Evolutionary conservation across 164 flowering plant species (phyloP).

Genomic region (Magnolia kwangsiensis): DNA sequence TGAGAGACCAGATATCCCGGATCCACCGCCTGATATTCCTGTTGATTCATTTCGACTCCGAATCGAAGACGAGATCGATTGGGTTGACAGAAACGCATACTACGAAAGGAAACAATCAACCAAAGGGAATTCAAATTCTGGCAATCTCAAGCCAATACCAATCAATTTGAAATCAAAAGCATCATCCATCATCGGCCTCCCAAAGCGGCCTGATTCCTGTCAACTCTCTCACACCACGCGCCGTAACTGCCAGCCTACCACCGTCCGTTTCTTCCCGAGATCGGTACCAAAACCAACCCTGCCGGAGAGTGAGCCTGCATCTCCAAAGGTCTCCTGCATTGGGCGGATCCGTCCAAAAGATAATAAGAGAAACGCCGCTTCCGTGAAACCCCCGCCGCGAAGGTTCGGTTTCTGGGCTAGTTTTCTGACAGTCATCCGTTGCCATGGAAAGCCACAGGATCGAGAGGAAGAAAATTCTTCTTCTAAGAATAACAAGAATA

Average conservation of each 20-base stretch:
- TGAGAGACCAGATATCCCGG: neutral
- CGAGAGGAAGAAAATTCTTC: neutral
- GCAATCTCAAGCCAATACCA: constrained; percentile 14
- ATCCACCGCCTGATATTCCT: constrained; percentile 40
- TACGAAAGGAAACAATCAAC: constrained; percentile 42
- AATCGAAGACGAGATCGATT: constrained; percentile 64
- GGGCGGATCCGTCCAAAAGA: constrained; percentile 42
- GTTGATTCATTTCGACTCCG: constrained; percentile 80
- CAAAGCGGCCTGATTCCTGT: constrained; percentile 23
- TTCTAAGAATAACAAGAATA: neutral
- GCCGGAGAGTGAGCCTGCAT: constrained; percentile 25
- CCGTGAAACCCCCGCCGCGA: constrained; percentile 18
- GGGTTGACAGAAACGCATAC: constrained; percentile 68
- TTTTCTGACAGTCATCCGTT: constrained; percentile 18
- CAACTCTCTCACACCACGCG: constrained; percentile 4
- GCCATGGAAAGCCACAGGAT: neutral
- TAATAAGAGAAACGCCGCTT: neutral
- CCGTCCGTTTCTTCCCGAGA: constrained; percentile 15
- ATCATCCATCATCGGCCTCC: constrained; percentile 23
- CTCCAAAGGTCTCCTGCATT: constrained; percentile 36
- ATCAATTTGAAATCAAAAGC: constrained; percentile 7
- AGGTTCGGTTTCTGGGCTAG: constrained; percentile 21
- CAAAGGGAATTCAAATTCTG: constrained; percentile 14
- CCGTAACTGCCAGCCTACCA: constrained; percentile 9
- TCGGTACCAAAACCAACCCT: constrained; percentile 16